These are phyloP conservation scores for Leccinum fibrillosum DNA, from an alignment of 768 basidiomycete genomes.

Conservation along the genomic window DNA sequence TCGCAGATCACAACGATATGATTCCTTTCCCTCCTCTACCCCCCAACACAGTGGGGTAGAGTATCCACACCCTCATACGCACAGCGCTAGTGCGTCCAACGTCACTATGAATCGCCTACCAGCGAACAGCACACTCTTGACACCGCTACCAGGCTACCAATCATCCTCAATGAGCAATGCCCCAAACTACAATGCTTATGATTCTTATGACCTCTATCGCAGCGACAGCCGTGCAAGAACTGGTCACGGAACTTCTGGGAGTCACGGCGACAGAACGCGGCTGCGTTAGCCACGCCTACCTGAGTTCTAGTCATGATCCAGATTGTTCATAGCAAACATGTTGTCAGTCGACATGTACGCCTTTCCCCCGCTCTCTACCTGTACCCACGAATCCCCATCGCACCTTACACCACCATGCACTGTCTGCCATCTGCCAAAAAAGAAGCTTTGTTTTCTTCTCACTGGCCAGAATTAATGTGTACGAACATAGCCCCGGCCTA, in stretches of 20 bases:
- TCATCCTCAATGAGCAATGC: conserved; percentile 32
- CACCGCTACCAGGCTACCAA: conserved; percentile 64
- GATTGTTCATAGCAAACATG: conserved; percentile 7
- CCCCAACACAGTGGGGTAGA: conserved; percentile 12
- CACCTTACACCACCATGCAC: not conserved
- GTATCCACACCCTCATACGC: conserved; percentile 27
- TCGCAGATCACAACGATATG: conserved; percentile 28
- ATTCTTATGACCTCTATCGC: conserved; percentile 38
- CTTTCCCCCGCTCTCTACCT: not conserved
- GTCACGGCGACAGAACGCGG: conserved; percentile 23
- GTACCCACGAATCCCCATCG: not conserved
- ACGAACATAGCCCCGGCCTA: not conserved
- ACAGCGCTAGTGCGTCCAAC: conserved; percentile 15
- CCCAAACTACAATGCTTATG: conserved; percentile 16
- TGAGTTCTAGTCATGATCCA: conserved; percentile 8
- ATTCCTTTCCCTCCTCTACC: conserved; percentile 17
- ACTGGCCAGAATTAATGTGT: conserved; percentile 4
- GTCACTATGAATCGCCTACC: conserved; percentile 44
- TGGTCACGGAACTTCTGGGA: conserved; percentile 33
- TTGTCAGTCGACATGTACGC: not conserved
- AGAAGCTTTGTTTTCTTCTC: conserved; percentile 2
- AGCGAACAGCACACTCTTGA: conserved; percentile 64
- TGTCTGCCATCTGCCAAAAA: conserved; percentile 5
- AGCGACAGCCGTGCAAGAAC: conserved; percentile 39
- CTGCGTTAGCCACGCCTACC: conserved; percentile 15